These are phyloP conservation scores for Crucihimalaya himalaica DNA, from an alignment of 345 rosid genomes.

Conservation along the genomic window DNA sequence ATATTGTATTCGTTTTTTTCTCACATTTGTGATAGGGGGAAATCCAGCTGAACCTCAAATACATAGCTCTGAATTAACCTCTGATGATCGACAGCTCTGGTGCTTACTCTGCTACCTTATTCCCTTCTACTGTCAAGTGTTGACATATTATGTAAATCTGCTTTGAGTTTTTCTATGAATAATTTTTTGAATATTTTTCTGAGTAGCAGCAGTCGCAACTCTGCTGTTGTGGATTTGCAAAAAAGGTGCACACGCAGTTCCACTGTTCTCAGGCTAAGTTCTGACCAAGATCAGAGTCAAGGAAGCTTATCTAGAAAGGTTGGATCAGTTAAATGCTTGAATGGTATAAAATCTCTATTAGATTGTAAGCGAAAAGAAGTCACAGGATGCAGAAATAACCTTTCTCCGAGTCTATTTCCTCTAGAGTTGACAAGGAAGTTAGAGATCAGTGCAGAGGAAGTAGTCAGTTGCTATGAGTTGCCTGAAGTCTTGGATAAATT, in stretches of 20 bases:
- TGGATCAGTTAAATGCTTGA: slow-evolving; percentile 38
- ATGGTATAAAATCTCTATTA: slow-evolving; percentile 17
- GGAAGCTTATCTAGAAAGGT: slow-evolving; percentile 47
- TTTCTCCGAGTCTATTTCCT: slow-evolving; percentile 58
- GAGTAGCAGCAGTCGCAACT: slow-evolving; percentile 59
- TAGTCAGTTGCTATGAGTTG: slow-evolving; percentile 83
- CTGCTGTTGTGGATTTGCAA: slow-evolving; percentile 60
- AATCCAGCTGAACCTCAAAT: slow-evolving; percentile 52
- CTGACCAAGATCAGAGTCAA: slow-evolving; percentile 55
- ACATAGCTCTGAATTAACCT: slow-evolving; percentile 48
- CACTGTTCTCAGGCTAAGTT: slow-evolving; percentile 55
- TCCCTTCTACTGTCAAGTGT: neutral
- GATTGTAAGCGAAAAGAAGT: slow-evolving; percentile 41
- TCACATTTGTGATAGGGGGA: slow-evolving; percentile 48
- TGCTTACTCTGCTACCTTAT: slow-evolving; percentile 42
- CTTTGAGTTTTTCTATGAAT: slow-evolving; percentile 31
- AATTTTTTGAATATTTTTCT: slow-evolving; percentile 37
- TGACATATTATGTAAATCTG: slow-evolving; percentile 24
- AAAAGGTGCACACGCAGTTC: slow-evolving; percentile 74
- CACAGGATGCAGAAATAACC: slow-evolving; percentile 63
- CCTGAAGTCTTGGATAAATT: slow-evolving; percentile 65
- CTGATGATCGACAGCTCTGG: slow-evolving; percentile 57
- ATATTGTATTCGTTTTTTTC: slow-evolving; percentile 27
- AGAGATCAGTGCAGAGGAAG: slow-evolving; percentile 82
- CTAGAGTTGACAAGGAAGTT: slow-evolving; percentile 62